Conservation (phyloP, 2,329 filamentous ascomycete genomes). For the Aschersonia sp. region DNA sequence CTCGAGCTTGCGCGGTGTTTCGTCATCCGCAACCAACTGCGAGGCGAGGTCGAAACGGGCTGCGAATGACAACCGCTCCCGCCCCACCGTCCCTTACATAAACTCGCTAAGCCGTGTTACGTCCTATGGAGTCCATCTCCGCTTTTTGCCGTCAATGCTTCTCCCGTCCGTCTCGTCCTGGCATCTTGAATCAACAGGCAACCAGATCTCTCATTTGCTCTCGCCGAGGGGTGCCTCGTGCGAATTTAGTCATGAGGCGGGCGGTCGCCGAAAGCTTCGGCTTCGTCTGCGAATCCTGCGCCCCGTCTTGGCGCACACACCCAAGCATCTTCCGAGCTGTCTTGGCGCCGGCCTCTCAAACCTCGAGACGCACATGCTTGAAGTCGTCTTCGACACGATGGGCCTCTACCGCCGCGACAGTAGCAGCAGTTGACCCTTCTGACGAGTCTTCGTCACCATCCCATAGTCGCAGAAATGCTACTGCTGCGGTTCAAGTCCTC, state of each 20-base stretch:
- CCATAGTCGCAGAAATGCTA: neutral
- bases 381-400: conserved; percentile 9
- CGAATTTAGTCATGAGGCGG: conserved; percentile 5
- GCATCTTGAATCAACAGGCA: no score
- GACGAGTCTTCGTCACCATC: neutral
- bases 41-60: neutral
- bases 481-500: conserved; percentile 11
- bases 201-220: no score
- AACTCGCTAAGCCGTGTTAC: no score
- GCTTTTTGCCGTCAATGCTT: no score
- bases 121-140: no score
- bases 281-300: conserved; percentile 29
- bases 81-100: neutral
- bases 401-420: conserved; percentile 8
- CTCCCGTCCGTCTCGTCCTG: no score
- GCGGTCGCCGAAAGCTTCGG: conserved; percentile 15
- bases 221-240: neutral
- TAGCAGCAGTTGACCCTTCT: conserved; percentile 1
- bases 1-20: conserved; percentile 4
- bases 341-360: conserved; percentile 7
- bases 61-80: neutral
- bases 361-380: conserved; percentile 1
- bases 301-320: conserved; percentile 15
- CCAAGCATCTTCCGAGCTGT: conserved; percentile 12
- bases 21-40: conserved; percentile 6